Conservation (phyloP, 2,329 filamentous ascomycete genomes). For the Orbilia ellipsospora region DNA sequence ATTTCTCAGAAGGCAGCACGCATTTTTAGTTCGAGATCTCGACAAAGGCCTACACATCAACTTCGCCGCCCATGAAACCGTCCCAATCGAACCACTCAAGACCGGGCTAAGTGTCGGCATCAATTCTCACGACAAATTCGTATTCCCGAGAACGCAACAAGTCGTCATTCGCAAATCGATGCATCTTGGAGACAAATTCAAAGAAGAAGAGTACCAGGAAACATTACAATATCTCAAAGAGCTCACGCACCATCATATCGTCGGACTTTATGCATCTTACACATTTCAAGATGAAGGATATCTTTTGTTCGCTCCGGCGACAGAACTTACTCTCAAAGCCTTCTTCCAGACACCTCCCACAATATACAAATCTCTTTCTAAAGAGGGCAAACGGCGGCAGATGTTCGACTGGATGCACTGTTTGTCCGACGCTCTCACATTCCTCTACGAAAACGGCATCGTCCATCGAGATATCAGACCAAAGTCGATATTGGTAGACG, state of each 20-base stretch:
- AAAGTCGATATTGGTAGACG: slow-evolving; percentile 74
- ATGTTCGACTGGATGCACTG: slow-evolving; percentile 82
- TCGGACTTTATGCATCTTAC: slow-evolving; percentile 77
- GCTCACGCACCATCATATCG: slow-evolving; percentile 75
- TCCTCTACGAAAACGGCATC: slow-evolving; percentile 73
- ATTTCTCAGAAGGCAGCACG: slow-evolving; percentile 77
- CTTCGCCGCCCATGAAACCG: slow-evolving; percentile 75
- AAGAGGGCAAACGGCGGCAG: slow-evolving; percentile 70
- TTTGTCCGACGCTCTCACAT: slow-evolving; percentile 75
- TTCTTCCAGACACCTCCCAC: slow-evolving; percentile 74
- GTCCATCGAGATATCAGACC: slow-evolving; percentile 77
- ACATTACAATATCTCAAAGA: slow-evolving; percentile 71
- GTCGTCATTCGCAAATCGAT: slow-evolving; percentile 72
- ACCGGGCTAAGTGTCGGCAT: slow-evolving; percentile 39
- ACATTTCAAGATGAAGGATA: slow-evolving; percentile 72
- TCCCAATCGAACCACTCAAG: slow-evolving; percentile 71
- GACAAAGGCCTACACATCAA: slow-evolving; percentile 71
- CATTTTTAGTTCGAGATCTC: slow-evolving; percentile 74
- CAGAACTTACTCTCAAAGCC: slow-evolving; percentile 74
- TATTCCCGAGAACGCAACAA: slow-evolving; percentile 67
- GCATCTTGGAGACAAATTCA: slow-evolving; percentile 62
- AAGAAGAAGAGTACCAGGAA: slow-evolving; percentile 69
- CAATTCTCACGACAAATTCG: slow-evolving; percentile 48
- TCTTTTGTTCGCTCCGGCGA: slow-evolving; percentile 75
- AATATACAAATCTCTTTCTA: slow-evolving; percentile 72